Conservation (phyloP, 2,329 filamentous ascomycete species). For the Polytolypa hystricis region DNA sequence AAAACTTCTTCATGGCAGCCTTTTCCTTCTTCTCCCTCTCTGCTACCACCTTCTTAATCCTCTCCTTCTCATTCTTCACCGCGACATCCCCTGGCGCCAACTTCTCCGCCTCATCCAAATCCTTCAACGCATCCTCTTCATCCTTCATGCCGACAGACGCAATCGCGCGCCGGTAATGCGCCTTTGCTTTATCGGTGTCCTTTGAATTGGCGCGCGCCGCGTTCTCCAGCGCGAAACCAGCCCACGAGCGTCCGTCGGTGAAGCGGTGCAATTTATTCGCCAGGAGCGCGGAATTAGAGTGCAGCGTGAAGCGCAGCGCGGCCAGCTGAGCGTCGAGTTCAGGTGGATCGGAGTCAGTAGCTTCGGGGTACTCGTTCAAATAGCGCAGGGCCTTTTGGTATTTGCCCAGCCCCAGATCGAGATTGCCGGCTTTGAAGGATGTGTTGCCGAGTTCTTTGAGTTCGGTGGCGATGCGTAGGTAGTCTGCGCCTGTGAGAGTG, state of each 20-base stretch:
- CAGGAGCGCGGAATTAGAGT: constrained; percentile 80
- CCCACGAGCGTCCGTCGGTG: constrained; percentile 58
- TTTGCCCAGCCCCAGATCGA: constrained; percentile 65
- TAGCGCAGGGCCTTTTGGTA: constrained; percentile 91
- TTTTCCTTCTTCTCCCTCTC: constrained; percentile 78
- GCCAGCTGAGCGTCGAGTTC: constrained; percentile 57
- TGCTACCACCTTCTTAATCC: constrained; percentile 65
- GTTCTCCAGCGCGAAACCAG: constrained; percentile 57
- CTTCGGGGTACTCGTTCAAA: constrained; percentile 69
- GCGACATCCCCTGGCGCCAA: constrained; percentile 65
- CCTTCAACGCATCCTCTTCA: constrained; percentile 66
- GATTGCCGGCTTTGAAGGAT: constrained; percentile 73
- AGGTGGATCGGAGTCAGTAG: constrained; percentile 55
- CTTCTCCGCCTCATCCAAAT: constrained; percentile 63
- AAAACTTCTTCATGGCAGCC: constrained; percentile 87
- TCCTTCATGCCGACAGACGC: constrained; percentile 70
- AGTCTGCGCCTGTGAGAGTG: constrained; percentile 54
- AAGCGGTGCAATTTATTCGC: constrained; percentile 68
- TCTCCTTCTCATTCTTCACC: constrained; percentile 61
- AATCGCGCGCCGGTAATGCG: constrained; percentile 68
- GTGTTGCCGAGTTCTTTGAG: constrained; percentile 89
- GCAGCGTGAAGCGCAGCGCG: constrained; percentile 68
- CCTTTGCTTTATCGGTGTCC: constrained; percentile 73
- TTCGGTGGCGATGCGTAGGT: constrained; percentile 68
- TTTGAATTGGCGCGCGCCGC: constrained; percentile 53